Percentiles rank a stretch among this genome's conserved stretches.
These are phyloP conservation scores for Microdochium nivale DNA, from an alignment of 2,329 filamentous ascomycete species.

Conservation along the genomic window DNA sequence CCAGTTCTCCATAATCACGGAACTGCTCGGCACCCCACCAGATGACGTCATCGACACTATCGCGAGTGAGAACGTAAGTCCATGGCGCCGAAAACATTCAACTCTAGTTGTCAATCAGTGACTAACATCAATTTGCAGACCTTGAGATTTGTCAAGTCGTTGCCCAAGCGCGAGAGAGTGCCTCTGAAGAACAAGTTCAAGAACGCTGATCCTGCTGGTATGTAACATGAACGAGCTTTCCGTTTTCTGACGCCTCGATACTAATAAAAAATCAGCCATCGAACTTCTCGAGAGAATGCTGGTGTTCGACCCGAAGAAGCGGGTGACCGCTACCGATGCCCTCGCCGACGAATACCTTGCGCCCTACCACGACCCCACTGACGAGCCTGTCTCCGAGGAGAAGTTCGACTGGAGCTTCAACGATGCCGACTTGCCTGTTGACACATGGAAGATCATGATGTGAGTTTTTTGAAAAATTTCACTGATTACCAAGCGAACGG, in stretches of 20 bases:
- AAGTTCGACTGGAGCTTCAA: conserved; percentile 99
- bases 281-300: conserved; percentile 95
- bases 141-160: conserved; percentile 90
- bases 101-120: neutral
- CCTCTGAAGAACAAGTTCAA: conserved; percentile 85
- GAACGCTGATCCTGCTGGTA: conserved; percentile 83
- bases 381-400: conserved; percentile 91
- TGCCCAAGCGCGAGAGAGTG: conserved; percentile 89
- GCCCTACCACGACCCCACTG: conserved; percentile 94
- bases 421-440: conserved; percentile 91
- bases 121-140: conserved; percentile 48
- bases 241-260: conserved; percentile 1
- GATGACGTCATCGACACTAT: conserved; percentile 99
- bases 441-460: conserved; percentile 99
- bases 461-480: conserved; percentile 34
- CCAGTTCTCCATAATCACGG: conserved; percentile 99
- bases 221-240: conserved; percentile 13
- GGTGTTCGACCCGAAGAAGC: conserved; percentile 96
- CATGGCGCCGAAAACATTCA: neutral
- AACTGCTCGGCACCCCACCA: conserved; percentile 89
- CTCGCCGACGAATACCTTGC: conserved; percentile 88
- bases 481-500: neutral
- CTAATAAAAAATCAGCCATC: conserved; percentile 54
- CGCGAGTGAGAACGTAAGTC: conserved; percentile 86
- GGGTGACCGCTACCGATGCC: conserved; percentile 78